Conservation (phyloP, 2,329 filamentous ascomycete genomes). For the Tolypocladium pustulatum region DNA sequence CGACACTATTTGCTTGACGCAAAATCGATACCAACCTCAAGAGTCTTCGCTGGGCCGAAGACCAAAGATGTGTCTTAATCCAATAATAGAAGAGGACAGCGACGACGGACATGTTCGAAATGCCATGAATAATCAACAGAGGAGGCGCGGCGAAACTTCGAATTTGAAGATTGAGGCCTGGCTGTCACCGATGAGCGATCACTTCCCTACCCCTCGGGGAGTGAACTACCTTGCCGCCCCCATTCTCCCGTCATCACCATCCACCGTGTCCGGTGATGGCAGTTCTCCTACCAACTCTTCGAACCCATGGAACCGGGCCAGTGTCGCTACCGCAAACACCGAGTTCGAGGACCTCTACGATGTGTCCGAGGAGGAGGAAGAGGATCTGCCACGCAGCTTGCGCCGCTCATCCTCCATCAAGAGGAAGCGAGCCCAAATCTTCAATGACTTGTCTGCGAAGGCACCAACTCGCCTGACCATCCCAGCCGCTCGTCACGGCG, state of each 20-base stretch:
- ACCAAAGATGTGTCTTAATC: constrained; percentile 46
- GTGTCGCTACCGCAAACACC: constrained; percentile 52
- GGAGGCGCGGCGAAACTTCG: constrained; percentile 20
- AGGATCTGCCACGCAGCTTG: constrained; percentile 30
- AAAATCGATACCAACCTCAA: constrained; percentile 29
- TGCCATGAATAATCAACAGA: constrained; percentile 9
- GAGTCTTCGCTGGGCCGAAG: constrained; percentile 48
- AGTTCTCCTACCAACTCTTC: constrained; percentile 45
- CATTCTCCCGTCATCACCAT: constrained; percentile 50
- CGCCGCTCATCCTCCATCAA: constrained; percentile 22
- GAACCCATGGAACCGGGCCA: constrained; percentile 53
- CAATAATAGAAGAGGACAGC: constrained; percentile 50
- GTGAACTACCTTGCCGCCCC: constrained; percentile 54
- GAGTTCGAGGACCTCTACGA: constrained; percentile 86
- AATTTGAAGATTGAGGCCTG: constrained; percentile 45
- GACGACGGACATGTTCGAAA: constrained; percentile 23
- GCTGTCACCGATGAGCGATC: constrained; percentile 48
- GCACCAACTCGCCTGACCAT: constrained; percentile 39
- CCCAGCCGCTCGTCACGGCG: constrained; percentile 25
- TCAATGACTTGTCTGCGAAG: constrained; percentile 24
- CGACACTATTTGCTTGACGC: constrained; percentile 18
- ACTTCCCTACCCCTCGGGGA: constrained; percentile 65
- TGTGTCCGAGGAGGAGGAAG: constrained; percentile 73
- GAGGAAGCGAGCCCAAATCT: constrained; percentile 23
- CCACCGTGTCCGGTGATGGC: constrained; percentile 35